Evolutionary conservation across 441 rosid genomes (phyloP), one percentile per base, ranked within the genome.

Genomic region (Pelargonium fulgidum): DNA sequence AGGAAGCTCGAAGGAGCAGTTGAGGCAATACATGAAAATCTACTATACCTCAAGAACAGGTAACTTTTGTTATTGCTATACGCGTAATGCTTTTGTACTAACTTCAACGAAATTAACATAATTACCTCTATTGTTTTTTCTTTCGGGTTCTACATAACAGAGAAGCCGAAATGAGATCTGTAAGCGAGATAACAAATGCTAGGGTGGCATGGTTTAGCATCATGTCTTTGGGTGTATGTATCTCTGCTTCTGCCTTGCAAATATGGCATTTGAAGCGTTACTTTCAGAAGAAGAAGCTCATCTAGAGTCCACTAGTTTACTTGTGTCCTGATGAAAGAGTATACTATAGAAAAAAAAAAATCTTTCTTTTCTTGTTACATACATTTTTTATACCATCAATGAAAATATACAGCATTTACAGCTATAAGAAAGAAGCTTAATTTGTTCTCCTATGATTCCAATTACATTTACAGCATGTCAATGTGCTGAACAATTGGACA

Each of bases 281-380:
- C 85, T 93, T 89, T 73, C 86, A 81, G 50, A 91, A 83, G 82
- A 91, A 88, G 87, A 93, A 89, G 81, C 95, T 93, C 58, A 83
- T 93, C 59, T 93, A 69, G 36, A 48, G 13, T 7, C 20, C 44
- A 12, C 36, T 61, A 17, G 50, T 65, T 13, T 65, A 72, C 48
- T 68, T 58, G 0, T 71, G 62, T 36, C 17, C 68, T 47, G 12
- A 10, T 69, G n/a, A 62, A 68, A 66, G 45, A 56, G 68, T 22
- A 74, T 71, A 50, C 69, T 66, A 45, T 75, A 54, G 64, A 61
- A 68, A 33, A 5, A 33, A 29, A 26, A 26, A 26, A 2, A 26
- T 26, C 33, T 54, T 4, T 26, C 24, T 2, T 64, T 10, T 58
- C 65, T n/a, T 71, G 41, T 33, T 26, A 2, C 10, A 71, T 33